A percentile compares a stretch with the other conserved stretches of the same genome.
These are phyloP conservation scores for Cantharellus anzutake DNA, from an alignment of 768 basidiomycete genomes.

Conservation along the genomic window DNA sequence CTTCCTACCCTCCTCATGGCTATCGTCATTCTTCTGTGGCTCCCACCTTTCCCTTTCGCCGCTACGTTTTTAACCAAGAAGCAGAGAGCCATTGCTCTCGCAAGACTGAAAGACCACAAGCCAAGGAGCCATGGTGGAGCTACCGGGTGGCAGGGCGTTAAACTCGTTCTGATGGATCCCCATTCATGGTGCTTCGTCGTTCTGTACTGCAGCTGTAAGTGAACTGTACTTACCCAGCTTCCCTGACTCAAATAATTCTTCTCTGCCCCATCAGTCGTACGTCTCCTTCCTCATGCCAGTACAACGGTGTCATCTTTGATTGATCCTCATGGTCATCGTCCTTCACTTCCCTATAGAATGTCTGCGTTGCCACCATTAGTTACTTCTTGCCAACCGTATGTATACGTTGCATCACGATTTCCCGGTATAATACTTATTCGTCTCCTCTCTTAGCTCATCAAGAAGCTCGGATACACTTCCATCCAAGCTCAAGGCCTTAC, in stretches of 20 bases:
- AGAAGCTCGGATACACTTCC: neutral
- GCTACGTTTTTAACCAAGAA: conserved; percentile 32
- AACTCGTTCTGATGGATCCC: conserved; percentile 28
- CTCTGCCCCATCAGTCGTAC: no score
- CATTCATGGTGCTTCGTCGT: neutral
- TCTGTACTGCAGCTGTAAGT: neutral
- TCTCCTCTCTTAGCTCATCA: neutral
- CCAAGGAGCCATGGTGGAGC: conserved; percentile 40
- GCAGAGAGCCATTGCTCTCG: conserved; percentile 36
- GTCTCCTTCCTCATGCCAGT: no score
- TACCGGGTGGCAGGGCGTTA: conserved; percentile 36
- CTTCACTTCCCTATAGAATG: conserved; percentile 20
- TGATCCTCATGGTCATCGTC: no score
- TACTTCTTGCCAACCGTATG: conserved; percentile 30
- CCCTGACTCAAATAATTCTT: no score
- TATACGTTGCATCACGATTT: neutral
- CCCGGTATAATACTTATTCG: neutral
- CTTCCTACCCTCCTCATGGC: conserved; percentile 37
- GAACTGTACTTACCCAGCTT: no score
- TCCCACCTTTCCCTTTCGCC: conserved; percentile 37
- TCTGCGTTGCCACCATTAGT: conserved; percentile 35
- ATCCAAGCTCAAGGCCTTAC: conserved; percentile 1
- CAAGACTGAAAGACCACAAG: conserved; percentile 36
- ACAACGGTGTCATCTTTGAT: no score
- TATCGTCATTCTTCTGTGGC: conserved; percentile 26